A percentile compares a stretch with the other conserved stretches of the same genome.
These are phyloP conservation scores for Populus pruinosa DNA, from an alignment of 345 rosid species.

Conservation along the genomic window DNA sequence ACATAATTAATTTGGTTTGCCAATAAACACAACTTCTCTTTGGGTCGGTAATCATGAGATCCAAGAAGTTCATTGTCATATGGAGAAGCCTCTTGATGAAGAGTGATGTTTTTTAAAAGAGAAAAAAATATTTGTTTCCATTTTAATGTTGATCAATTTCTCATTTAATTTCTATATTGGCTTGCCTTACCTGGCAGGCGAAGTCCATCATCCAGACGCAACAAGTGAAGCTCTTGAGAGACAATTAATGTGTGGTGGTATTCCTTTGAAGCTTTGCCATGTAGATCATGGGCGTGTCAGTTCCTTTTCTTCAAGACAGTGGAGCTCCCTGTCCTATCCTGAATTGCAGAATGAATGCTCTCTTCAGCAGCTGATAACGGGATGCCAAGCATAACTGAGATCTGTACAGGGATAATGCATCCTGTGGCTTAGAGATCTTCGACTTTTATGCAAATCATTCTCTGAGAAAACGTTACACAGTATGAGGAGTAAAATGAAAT, in stretches of 20 bases:
- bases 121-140: too few relatives aligned
- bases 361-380: neutral
- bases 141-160: neutral
- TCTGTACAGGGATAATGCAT: neutral
- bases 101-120: neutral
- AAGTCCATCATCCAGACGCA: conserved; percentile 44
- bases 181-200: conserved; percentile 37
- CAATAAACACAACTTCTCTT: neutral
- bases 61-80: neutral
- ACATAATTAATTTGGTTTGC: neutral
- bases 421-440: neutral
- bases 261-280: conserved; percentile 58
- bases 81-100: neutral
- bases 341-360: conserved; percentile 1
- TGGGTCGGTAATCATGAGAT: neutral
- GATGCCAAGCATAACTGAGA: neutral
- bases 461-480: neutral
- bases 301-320: conserved; percentile 47
- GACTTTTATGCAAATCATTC: neutral
- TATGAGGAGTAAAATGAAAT: neutral
- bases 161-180: too few relatives aligned
- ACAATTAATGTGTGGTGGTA: conserved; percentile 28
- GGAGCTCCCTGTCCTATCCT: conserved; percentile 51
- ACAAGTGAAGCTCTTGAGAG: conserved; percentile 51
- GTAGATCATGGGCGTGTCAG: conserved; percentile 63